A percentile compares a stretch with the other conserved stretches of the same genome.
Conservation (phyloP, 441 rosid genomes). For the Raphanus hybrid region DNA sequence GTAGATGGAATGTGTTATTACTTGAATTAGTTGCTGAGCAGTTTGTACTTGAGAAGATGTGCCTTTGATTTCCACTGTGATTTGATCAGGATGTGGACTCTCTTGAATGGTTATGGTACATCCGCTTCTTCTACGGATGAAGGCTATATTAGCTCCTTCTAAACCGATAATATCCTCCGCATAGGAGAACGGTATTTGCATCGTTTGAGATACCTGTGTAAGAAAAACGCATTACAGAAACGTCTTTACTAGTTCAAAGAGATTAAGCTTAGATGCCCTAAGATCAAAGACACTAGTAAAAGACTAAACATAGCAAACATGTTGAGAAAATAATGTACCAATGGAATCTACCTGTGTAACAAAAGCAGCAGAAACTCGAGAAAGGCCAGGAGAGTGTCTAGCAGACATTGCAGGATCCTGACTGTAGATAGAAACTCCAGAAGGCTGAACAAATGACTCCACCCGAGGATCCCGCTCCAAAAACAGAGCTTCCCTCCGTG, state of each 20-base stretch:
- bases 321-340: too few relatives aligned
- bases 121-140: conserved; percentile 66
- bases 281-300: not conserved
- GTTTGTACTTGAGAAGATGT: conserved; percentile 68
- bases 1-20: conserved; percentile 37
- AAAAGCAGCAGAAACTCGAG: conserved; percentile 51
- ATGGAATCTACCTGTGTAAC: conserved; percentile 63
- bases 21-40: conserved; percentile 71
- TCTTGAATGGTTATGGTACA: conserved; percentile 67
- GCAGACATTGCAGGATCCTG: conserved; percentile 55
- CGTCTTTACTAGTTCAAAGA: not conserved
- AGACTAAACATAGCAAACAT: conserved; percentile 1
- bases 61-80: conserved; percentile 75
- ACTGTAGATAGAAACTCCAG: conserved; percentile 57
- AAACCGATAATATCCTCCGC: conserved; percentile 79
- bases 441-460: conserved; percentile 52
- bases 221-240: conserved; percentile 8
- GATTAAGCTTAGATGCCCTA: not conserved
- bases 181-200: conserved; percentile 71
- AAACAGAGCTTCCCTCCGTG: conserved; percentile 56
- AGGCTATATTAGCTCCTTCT: conserved; percentile 68
- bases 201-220: conserved; percentile 63
- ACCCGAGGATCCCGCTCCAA: conserved; percentile 57
- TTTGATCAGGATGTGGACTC: conserved; percentile 67
- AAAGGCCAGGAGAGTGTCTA: conserved; percentile 53